A percentile compares a stretch with the other conserved stretches of the same genome.
phyloP scores from a whole-genome alignment of 164 flowering plant genomes.

The Berberis vulgaris region DNA sequence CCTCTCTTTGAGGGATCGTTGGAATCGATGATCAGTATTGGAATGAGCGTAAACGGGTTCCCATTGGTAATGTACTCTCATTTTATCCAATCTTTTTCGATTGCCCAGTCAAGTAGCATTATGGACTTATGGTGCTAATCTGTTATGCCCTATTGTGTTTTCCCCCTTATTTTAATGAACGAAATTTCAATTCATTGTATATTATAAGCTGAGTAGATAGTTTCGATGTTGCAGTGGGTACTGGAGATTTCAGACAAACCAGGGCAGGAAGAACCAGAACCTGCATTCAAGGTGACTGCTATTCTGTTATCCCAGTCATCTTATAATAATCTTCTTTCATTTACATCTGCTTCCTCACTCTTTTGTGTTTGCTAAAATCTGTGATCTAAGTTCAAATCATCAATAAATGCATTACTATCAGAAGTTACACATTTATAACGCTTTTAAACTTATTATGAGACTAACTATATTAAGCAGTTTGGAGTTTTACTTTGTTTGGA shows the following conservation, averaged over 20 bases:
- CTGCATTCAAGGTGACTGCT: constrained; percentile 77
- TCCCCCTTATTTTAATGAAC: background rate
- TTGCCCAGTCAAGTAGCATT: background rate
- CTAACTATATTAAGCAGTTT: background rate
- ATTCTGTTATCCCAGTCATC: background rate
- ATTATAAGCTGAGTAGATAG: background rate
- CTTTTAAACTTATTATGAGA: background rate
- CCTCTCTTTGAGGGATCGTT: constrained; percentile 57
- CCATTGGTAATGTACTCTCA: constrained; percentile 56
- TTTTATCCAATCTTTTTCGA: background rate
- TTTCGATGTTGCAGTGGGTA: constrained; percentile 50
- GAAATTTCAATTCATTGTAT: background rate
- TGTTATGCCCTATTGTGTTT: background rate
- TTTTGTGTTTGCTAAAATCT: background rate
- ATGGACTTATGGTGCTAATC: background rate
- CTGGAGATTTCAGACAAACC: constrained; percentile 88
- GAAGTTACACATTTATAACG: background rate
- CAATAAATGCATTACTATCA: background rate
- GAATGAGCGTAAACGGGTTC: constrained; percentile 66
- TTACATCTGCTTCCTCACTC: too few relatives aligned
- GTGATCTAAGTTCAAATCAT: background rate
- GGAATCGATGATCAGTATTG: constrained; percentile 55
- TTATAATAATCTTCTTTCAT: background rate
- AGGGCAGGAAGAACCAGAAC: constrained; percentile 77
- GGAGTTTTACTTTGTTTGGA: too few relatives aligned